Evolutionary conservation across 1,284 basidiomycete species (phyloP), one percentile per base, ranked within the genome.

Genomic region (Irpex sp.): DNA sequence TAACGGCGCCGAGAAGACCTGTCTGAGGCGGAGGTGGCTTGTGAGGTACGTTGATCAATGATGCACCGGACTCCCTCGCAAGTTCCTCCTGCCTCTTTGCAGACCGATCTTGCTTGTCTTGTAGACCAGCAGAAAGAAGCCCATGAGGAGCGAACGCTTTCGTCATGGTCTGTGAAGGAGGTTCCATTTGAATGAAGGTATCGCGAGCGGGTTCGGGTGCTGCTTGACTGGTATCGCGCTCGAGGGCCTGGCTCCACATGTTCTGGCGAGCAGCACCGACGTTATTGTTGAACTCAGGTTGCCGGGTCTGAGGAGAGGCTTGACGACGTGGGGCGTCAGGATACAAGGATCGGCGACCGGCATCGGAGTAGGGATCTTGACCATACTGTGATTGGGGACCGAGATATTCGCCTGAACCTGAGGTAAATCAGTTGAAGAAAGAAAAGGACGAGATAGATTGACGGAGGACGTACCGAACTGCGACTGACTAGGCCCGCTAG

Each of bases 11-110:
- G 54, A 99, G 84, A 42, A 99, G 83, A 45, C 97, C 97, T 39
- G 93, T 94, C 74, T 97, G 94, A 8, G 97, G 94, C 1, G 94
- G 94, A 4, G 94, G 94, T 0, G 96, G 94, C 74, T 97, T 97
- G 71, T 88, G 86, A 4, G 93, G 93, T 19, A 99, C 93, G 71
- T 96, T 96, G 76, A 99, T 89, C 60, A 99, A 82, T 9, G 93
- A 92, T 33, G 86, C 88, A 39, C 97, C 97, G 7, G 82, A 86
- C 74, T 96, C 94, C 53, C 96, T 83, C 5, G 96, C 96, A 12
- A 93, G 78, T 73, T 96, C 92, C 73, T 99, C 96, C 70, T 97
- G 94, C 58, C 90, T 84, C 74, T 96, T 96, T 8, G 97, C 96
- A 23, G 94, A 96, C 52, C 95, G 86, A 71, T 97, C 95, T 69